These are phyloP conservation scores for Lathyrus aphaca DNA, from an alignment of 306 rosid genomes.

Conservation along the genomic window DNA sequence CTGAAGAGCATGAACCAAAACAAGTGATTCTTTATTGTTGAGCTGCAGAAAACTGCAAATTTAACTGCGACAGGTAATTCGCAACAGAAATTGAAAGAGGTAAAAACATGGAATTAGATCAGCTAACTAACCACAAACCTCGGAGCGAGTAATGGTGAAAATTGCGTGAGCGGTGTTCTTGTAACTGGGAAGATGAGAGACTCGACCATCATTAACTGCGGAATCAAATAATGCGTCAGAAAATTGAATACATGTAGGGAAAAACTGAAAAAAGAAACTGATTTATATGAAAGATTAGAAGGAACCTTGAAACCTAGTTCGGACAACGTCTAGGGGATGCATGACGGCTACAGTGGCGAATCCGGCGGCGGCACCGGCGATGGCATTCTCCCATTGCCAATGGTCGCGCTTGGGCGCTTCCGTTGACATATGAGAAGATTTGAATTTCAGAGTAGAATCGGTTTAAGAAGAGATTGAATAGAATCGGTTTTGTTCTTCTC, in stretches of 20 bases:
- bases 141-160: conserved; percentile 79
- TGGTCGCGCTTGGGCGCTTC: conserved; percentile 36
- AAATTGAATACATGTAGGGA: background rate
- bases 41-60: background rate
- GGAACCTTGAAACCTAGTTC: conserved; percentile 91
- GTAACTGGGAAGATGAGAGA: conserved; percentile 67
- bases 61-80: background rate
- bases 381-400: conserved; percentile 90
- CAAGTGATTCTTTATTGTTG: background rate
- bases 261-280: background rate
- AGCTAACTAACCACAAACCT: conserved; percentile 55
- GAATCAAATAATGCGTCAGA: conserved; percentile 12
- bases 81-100: too few species aligned
- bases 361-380: conserved; percentile 85
- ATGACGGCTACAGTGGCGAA: conserved; percentile 76
- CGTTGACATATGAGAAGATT: conserved; percentile 40
- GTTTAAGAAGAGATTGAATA: background rate
- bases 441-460: conserved; percentile 18
- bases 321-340: conserved; percentile 97
- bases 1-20: background rate
- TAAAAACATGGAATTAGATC: too few species aligned
- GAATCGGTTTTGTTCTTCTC: background rate
- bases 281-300: background rate
- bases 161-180: conserved; percentile 85
- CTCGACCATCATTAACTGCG: conserved; percentile 86